Evolutionary conservation across 2,329 filamentous ascomycete genomes (phyloP).

Genomic region (Apiospora pterosperma): DNA sequence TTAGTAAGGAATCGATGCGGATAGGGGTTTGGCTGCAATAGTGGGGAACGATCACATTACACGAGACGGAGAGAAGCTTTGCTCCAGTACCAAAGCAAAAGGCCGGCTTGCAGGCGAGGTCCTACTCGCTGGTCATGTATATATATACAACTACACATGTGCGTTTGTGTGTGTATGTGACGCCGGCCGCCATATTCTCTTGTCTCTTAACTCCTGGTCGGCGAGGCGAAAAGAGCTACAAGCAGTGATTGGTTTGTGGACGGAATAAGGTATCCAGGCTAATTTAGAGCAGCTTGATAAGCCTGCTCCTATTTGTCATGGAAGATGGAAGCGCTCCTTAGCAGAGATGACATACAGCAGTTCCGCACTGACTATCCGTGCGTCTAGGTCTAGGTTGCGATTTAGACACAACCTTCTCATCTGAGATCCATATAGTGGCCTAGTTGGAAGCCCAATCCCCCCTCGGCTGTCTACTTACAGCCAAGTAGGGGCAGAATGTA

Average conservation of each 20-base stretch:
- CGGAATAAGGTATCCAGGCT: neutral
- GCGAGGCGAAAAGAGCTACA: neutral
- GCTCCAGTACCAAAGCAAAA: no score
- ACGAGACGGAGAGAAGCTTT: no score
- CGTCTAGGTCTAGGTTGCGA: neutral
- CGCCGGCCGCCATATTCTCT: accelerated
- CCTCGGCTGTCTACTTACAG: no score
- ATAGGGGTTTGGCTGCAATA: no score
- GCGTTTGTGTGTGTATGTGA: no score
- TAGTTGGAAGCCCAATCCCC: neutral
- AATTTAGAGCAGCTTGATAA: neutral
- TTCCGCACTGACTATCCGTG: neutral
- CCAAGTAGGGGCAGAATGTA: neutral
- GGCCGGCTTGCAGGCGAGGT: no score
- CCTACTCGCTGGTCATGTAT: neutral
- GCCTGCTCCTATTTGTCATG: neutral
- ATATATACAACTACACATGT: no score
- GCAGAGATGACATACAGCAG: neutral
- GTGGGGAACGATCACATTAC: no score
- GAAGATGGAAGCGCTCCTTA: neutral
- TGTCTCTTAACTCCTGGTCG: neutral
- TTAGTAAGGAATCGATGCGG: no score
- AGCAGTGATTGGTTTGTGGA: neutral
- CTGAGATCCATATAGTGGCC: neutral
- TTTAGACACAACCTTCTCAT: neutral